Evolutionary conservation across 2,329 filamentous ascomycete species (phyloP), one percentile per base, ranked within the genome.

Genomic region (Pleomassaria siparia): DNA sequence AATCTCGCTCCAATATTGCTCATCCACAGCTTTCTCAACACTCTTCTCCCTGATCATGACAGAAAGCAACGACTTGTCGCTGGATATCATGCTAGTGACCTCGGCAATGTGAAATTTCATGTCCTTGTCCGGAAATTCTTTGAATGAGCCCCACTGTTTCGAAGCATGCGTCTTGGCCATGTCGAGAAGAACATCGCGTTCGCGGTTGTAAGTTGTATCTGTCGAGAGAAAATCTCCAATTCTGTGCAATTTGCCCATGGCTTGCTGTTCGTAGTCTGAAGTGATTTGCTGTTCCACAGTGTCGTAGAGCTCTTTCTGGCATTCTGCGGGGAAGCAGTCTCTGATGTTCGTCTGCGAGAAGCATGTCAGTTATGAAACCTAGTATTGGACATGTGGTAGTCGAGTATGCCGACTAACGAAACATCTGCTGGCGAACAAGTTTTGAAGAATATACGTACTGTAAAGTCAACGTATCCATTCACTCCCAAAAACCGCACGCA

Each of bases 1-100:
- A 12, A 71, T 51, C n/a, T 49, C 43, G 21, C 33, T 40, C 46
- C 55, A 62, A 51, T 67, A 71, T 7, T 48, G 46, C 1, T 60
- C 54, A 8, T 66, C 62, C 9, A 60, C 30, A 1, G 51, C 44
- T 13, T 55, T 60, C n/a, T 60, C 53, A 3, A 56, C 39, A 1
- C 47, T 33, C 20, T 60, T 58, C 11, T 64, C 56, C 18, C 56
- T 50, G 26, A 49, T 35, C 9, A 69, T 18, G 16, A 52, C 45
- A 11, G 44, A 26, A 28, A 58, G 39, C n/a, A 62, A 4, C 20
- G 46, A 30, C 24, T 47, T 44, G 11, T 50, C 33, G 9, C 39
- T 32, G 0, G 52, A 44, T 9, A 62, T 41, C 3, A 46, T 25
- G 13, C 24, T 40, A 15, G 54, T 29, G 11, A 66, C 48, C 13